phyloP scores from a whole-genome alignment of 257 asterid genomes.

The Forsythia viridissima region DNA sequence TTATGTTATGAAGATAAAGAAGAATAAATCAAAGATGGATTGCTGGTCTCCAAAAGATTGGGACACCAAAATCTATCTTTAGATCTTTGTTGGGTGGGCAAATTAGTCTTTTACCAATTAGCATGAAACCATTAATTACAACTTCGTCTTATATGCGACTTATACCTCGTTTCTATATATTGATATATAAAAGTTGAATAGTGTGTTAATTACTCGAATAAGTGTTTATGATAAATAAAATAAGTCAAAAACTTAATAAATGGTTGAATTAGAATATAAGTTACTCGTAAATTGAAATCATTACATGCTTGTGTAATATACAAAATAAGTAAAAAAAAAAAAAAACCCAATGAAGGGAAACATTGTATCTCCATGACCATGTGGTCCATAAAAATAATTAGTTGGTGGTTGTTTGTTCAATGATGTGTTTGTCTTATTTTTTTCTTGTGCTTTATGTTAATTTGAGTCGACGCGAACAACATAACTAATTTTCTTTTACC shows the following conservation, averaged over 20 bases:
- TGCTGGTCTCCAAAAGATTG: constrained; percentile 69
- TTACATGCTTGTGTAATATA: not conserved
- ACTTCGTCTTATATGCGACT: too few relatives aligned
- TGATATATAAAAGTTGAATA: too few relatives aligned
- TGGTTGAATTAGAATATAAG: not conserved
- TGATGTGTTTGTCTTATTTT: not conserved
- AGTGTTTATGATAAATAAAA: not conserved
- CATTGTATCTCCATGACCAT: not conserved
- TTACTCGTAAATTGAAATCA: not conserved
- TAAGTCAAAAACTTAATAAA: constrained; percentile 24
- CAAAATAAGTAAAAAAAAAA: not conserved
- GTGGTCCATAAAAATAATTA: not conserved
- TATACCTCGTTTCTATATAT: too few relatives aligned
- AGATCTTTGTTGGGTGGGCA: constrained; percentile 61
- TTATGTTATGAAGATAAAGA: constrained; percentile 24
- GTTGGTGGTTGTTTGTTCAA: not conserved
- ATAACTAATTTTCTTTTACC: not conserved
- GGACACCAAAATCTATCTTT: constrained; percentile 64
- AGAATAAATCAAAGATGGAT: constrained; percentile 34
- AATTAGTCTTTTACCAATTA: constrained; percentile 30
- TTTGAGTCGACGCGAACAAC: not conserved
- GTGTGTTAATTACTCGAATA: too few relatives aligned
- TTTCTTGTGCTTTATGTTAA: not conserved
- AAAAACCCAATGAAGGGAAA: not conserved
- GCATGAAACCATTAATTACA: not conserved